Conservation (phyloP, 169 alveolate species). For the Ichthyophthirius multifiliis region DNA sequence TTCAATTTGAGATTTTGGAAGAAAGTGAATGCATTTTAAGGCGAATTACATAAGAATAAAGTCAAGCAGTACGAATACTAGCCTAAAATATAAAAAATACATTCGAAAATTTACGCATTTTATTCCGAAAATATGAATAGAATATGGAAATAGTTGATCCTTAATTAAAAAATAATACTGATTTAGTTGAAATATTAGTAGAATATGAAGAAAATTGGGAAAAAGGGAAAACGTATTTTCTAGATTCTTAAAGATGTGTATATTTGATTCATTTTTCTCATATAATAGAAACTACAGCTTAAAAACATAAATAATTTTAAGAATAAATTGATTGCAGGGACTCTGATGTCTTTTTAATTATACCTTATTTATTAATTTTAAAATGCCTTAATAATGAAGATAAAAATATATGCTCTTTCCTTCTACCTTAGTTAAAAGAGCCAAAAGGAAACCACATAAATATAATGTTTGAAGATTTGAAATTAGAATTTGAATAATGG, state of each 20-base stretch:
- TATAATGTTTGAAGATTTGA: conserved; percentile 22
- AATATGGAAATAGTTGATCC: conserved; percentile 82
- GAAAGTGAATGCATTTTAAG: conserved; percentile 69
- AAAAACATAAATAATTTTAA: conserved; percentile 54
- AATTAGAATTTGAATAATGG: conserved; percentile 48
- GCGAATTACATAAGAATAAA: conserved; percentile 50
- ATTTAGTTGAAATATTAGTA: conserved; percentile 59
- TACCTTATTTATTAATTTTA: conserved; percentile 65
- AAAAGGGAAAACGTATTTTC: conserved; percentile 67
- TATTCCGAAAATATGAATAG: conserved; percentile 63
- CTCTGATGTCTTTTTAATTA: conserved; percentile 69
- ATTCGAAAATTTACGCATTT: conserved; percentile 51
- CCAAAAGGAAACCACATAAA: conserved; percentile 39
- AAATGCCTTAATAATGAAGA: conserved; percentile 67
- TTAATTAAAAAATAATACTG: conserved; percentile 69
- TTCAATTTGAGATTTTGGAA: conserved; percentile 53
- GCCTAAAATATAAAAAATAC: conserved; percentile 66
- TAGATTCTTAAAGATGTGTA: conserved; percentile 55
- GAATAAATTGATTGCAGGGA: conserved; percentile 74
- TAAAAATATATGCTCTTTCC: conserved; percentile 53
- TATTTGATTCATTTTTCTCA: conserved; percentile 67
- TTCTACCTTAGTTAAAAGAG: conserved; percentile 62
- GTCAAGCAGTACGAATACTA: conserved; percentile 60
- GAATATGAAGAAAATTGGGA: conserved; percentile 75
- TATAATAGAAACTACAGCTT: conserved; percentile 61